Percentiles rank a stretch among this genome's conserved stretches.
These are phyloP conservation scores for Ilyonectria destructans DNA, from an alignment of 2,329 filamentous ascomycete genomes.

Conservation along the genomic window DNA sequence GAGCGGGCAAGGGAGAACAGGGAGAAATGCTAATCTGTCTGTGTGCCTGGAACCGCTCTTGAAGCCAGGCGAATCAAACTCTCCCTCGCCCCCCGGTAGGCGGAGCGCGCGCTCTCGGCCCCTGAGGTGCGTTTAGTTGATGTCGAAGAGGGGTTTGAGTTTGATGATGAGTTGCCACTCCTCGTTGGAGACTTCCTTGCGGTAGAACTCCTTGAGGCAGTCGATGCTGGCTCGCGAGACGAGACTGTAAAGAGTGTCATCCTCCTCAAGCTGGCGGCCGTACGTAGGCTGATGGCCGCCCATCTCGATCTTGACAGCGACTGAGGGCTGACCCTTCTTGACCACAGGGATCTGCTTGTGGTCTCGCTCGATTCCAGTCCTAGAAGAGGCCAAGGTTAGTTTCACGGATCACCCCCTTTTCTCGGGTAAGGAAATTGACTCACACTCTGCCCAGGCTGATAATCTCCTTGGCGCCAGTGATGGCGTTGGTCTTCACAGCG, in stretches of 20 bases:
- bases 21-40: not conserved
- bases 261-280: slow-evolving; percentile 94
- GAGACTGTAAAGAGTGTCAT: slow-evolving; percentile 88
- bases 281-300: slow-evolving; percentile 93
- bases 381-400: slow-evolving; percentile 60
- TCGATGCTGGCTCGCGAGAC: slow-evolving; percentile 93
- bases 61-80: not conserved
- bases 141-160: slow-evolving; percentile 94
- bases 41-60: slow-evolving; percentile 1
- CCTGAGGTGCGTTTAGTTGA: slow-evolving; percentile 68
- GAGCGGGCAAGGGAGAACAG: not conserved
- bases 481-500: slow-evolving; percentile 85
- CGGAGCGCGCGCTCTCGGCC: not conserved
- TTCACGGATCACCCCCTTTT: slow-evolving; percentile 30
- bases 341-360: slow-evolving; percentile 94
- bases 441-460: slow-evolving; percentile 93
- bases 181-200: slow-evolving; percentile 88
- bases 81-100: not conserved
- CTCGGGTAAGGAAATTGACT: slow-evolving; percentile 59
- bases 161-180: slow-evolving; percentile 97
- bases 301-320: slow-evolving; percentile 97
- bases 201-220: slow-evolving; percentile 95
- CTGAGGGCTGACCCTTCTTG: slow-evolving; percentile 97
- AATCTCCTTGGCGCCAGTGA: slow-evolving; percentile 87
- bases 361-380: slow-evolving; percentile 96